Evolutionary conservation across 805 yeast genomes (phyloP), one percentile per base, ranked within the genome.

Genomic region (Pichia ethanolica): DNA sequence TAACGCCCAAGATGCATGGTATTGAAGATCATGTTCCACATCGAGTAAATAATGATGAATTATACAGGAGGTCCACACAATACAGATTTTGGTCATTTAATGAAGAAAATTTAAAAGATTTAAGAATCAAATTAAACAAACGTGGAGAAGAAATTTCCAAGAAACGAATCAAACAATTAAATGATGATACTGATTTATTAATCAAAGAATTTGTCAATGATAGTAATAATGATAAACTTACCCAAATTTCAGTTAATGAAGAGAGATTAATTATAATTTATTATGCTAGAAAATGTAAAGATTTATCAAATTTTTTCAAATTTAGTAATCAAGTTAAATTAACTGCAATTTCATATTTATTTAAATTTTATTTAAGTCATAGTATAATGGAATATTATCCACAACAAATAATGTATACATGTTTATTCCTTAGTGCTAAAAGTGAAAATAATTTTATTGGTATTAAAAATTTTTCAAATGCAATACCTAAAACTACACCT

Each of bases 361-460:
- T 82, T 61, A 81, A 83, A 61, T 93, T 93, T 64, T 93, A 83
- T 64, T 71, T 93, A 37, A 74, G 75, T 27, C 81, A 89, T 63
- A 82, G 91, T 30, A 91, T 86, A 30, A 82, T 89, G 89, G 89
- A 89, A 56, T 79, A 78, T 59, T 93, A 88, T 59, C 99, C 99
- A 10, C 86, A 87, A 60, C 77, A 81, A 51, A 74, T 93, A 20
- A 73, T 93, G 67, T 77, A 81, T 47, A 84, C 95, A 2, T 84
- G 96, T 54, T 76, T 93, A 11, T 93, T 89, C 63, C 70, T 93
- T 35, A 96, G 97, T 6, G 90, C 97, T 40, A 93, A 93, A 66
- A 79, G 90, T 14, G 99, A 93, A 61, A 91, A 93, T 67, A 83
- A 80, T 64, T 91, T 90, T 67, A 84, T 93, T 33, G 79, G 96